These are phyloP conservation scores for Macrocybe sp. DNA, from an alignment of 1,284 basidiomycete species.

Conservation along the genomic window DNA sequence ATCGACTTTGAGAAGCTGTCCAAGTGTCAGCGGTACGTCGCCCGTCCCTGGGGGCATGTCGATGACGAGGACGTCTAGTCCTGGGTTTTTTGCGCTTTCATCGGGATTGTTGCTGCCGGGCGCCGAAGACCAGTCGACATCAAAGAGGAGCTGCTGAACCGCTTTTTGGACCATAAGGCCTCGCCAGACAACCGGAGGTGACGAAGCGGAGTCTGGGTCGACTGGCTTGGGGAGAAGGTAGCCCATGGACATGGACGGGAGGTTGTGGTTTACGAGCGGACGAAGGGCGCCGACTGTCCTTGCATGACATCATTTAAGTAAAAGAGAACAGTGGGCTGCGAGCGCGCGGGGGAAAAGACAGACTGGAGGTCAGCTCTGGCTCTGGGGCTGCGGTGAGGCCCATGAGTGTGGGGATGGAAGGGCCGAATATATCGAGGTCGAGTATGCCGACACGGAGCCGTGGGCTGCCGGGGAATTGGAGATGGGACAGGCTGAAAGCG, in stretches of 20 bases:
- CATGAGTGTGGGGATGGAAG: slow-evolving; percentile 94
- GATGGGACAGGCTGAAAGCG: slow-evolving; percentile 10
- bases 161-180: slow-evolving; percentile 99
- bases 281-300: slow-evolving; percentile 69
- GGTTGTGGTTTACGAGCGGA: slow-evolving; percentile 85
- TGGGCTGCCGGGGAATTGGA: slow-evolving; percentile 16
- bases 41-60: slow-evolving; percentile 99
- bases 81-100: slow-evolving; percentile 14
- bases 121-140: slow-evolving; percentile 85
- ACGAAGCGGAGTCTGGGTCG: slow-evolving; percentile 41
- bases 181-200: slow-evolving; percentile 90
- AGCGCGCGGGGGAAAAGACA: not conserved
- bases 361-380: slow-evolving; percentile 64
- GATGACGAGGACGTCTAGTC: slow-evolving; percentile 84
- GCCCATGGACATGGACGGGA: slow-evolving; percentile 98
- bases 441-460: slow-evolving; percentile 78
- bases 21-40: slow-evolving; percentile 90
- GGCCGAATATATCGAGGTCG: slow-evolving; percentile 96
- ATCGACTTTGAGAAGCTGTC: slow-evolving; percentile 86
- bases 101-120: slow-evolving; percentile 17
- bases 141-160: slow-evolving; percentile 93
- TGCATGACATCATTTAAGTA: slow-evolving; percentile 3
- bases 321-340: not conserved
- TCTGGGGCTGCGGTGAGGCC: slow-evolving; percentile 81
- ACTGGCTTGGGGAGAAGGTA: slow-evolving; percentile 62